Evolutionary conservation across 176 grass and related monocot genomes (phyloP).

Genomic region (Echinochloa phyllopogon): DNA sequence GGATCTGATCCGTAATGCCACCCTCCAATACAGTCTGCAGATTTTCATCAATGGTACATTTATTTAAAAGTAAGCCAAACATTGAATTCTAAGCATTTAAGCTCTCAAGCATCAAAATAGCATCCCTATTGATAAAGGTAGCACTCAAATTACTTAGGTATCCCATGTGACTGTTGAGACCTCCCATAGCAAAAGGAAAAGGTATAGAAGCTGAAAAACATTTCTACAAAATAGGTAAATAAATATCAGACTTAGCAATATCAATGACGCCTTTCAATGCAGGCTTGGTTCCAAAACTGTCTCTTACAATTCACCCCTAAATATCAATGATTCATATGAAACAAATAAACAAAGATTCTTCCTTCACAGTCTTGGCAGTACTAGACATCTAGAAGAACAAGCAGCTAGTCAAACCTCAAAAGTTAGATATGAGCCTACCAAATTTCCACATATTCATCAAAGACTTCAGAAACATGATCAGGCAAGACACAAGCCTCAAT

Average conservation of each 20-base stretch:
- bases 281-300: constrained; percentile 8
- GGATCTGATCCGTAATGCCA: constrained; percentile 95
- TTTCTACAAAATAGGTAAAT: constrained; percentile 23
- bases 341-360: constrained; percentile 9
- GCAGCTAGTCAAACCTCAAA: constrained; percentile 12
- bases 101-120: constrained; percentile 12
- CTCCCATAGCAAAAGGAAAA: background rate
- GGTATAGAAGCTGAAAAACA: background rate
- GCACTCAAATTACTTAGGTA: background rate
- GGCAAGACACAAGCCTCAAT: constrained; percentile 29
- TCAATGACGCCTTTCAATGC: constrained; percentile 8
- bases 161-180: background rate
- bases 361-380: background rate
- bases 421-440: background rate
- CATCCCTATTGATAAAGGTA: background rate
- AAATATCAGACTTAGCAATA: background rate
- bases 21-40: constrained; percentile 91
- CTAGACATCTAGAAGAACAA: constrained; percentile 33
- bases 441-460: constrained; percentile 21
- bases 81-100: constrained; percentile 2
- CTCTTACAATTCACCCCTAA: background rate
- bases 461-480: constrained; percentile 30
- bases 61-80: constrained; percentile 16
- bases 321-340: background rate
- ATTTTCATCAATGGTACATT: constrained; percentile 35